phyloP scores from a whole-genome alignment of 2,329 filamentous ascomycete genomes.

The Ophiocordyceps camponoti-leonardi region DNA sequence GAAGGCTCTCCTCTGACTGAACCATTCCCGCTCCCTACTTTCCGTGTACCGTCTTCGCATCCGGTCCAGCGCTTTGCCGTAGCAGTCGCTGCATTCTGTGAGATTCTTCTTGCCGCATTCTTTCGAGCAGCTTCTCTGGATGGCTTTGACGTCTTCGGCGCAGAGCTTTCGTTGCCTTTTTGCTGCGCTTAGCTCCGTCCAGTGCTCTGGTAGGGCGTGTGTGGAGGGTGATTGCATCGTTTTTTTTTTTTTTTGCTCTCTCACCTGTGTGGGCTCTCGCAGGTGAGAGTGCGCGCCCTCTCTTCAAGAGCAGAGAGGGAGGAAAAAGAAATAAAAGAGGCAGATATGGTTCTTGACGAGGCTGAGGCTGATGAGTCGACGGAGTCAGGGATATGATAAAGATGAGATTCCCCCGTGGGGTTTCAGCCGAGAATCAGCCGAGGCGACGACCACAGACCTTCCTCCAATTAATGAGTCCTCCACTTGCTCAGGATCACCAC shows the following conservation, averaged over 20 bases:
- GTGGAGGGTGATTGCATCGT: constrained; percentile 9
- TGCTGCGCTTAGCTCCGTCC: constrained; percentile 19
- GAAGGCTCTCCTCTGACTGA: constrained; percentile 29
- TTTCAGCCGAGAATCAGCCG: background rate
- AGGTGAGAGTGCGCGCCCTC: too few relatives aligned
- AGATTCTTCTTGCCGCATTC: constrained; percentile 25
- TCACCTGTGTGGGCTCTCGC: too few relatives aligned
- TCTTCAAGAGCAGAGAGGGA: too few relatives aligned
- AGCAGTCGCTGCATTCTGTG: constrained; percentile 29
- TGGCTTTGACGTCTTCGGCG: constrained; percentile 21
- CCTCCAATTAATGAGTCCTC: too few relatives aligned
- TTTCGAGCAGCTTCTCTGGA: constrained; percentile 23
- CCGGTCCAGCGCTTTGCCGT: constrained; percentile 26
- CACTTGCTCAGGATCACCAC: too few relatives aligned
- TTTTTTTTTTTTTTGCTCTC: constrained; percentile 1
- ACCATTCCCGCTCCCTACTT: constrained; percentile 29
- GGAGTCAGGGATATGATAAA: too few relatives aligned
- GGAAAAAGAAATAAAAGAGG: too few relatives aligned
- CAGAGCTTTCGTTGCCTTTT: constrained; percentile 17
- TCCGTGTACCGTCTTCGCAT: constrained; percentile 21
- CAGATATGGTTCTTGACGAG: too few relatives aligned
- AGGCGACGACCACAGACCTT: too few relatives aligned
- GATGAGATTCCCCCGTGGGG: too few relatives aligned
- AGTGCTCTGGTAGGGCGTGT: constrained; percentile 18
- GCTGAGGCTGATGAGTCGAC: too few relatives aligned